Evolutionary conservation across 2,329 filamentous ascomycete genomes (phyloP).

Genomic region (Diplodia scrobiculata): DNA sequence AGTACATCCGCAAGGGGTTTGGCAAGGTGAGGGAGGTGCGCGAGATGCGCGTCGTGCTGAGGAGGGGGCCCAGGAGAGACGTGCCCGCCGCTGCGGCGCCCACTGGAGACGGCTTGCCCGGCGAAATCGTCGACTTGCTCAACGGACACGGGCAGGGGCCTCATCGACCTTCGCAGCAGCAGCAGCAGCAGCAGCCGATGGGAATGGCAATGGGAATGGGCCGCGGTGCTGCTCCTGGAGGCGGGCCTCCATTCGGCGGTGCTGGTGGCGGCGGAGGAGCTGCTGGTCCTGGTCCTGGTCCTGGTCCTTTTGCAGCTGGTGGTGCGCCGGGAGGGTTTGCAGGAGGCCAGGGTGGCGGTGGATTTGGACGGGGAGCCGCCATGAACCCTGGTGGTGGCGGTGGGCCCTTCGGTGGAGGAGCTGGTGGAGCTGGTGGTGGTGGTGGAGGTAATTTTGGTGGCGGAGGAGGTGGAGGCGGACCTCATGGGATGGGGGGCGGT

Average conservation of each 20-base stretch:
- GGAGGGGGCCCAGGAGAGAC: not conserved
- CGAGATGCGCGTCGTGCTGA: conserved; percentile 23
- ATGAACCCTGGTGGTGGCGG: not conserved
- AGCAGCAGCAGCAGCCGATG: not conserved
- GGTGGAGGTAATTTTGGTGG: not conserved
- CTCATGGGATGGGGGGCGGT: not conserved
- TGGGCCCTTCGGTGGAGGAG: not conserved
- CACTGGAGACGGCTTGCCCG: not conserved
- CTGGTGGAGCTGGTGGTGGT: too few relatives aligned
- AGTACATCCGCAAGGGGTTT: not conserved
- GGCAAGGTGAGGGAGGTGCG: conserved; percentile 2
- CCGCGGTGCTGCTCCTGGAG: not conserved
- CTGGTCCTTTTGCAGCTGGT: not conserved
- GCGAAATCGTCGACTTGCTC: not conserved
- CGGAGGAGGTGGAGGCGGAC: not conserved
- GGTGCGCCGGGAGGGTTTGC: not conserved
- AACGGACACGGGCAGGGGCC: not conserved
- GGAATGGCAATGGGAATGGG: not conserved
- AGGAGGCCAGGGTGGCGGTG: too few relatives aligned
- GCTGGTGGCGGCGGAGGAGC: not conserved
- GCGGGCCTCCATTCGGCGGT: not conserved
- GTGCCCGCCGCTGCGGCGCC: not conserved
- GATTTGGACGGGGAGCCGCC: too few relatives aligned
- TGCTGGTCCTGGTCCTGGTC: not conserved
- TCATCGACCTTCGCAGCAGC: not conserved